Evolutionary conservation across 2,329 filamentous ascomycete genomes (phyloP).

Genomic region (Aquanectria penicillioides): DNA sequence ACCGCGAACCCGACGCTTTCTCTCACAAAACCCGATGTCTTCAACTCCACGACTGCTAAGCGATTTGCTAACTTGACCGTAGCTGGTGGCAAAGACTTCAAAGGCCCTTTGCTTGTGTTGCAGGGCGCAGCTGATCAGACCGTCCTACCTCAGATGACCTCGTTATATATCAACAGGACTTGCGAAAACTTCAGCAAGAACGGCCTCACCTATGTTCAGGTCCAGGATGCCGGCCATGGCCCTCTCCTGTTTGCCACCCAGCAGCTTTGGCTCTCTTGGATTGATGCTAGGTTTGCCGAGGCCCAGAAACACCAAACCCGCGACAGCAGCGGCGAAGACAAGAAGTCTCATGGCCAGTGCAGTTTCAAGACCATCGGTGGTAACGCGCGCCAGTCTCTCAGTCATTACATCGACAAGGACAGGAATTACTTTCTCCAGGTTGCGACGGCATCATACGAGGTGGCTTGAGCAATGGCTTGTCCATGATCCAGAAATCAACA

Average conservation of each 20-base stretch:
- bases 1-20: not conserved
- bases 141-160: constrained; percentile 24
- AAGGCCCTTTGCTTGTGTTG: constrained; percentile 50
- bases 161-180: constrained; percentile 30
- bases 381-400: too few species aligned
- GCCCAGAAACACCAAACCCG: too few species aligned
- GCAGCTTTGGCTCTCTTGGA: constrained; percentile 39
- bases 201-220: constrained; percentile 32
- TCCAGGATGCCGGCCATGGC: constrained; percentile 25
- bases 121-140: constrained; percentile 44
- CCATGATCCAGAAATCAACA: too few species aligned
- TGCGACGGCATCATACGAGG: too few species aligned
- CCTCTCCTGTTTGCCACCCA: constrained; percentile 32
- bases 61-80: constrained; percentile 38
- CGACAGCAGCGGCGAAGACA: too few species aligned
- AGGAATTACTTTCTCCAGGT: too few species aligned
- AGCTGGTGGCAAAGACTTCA: constrained; percentile 45
- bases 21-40: constrained; percentile 25
- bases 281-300: constrained; percentile 31
- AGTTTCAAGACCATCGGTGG: too few species aligned
- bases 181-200: constrained; percentile 28
- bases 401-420: too few species aligned
- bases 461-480: too few species aligned
- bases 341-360: too few species aligned
- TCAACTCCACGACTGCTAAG: constrained; percentile 29